Conservation (phyloP, 192 early-diverging fungal genomes). For the Backusella sp. region DNA sequence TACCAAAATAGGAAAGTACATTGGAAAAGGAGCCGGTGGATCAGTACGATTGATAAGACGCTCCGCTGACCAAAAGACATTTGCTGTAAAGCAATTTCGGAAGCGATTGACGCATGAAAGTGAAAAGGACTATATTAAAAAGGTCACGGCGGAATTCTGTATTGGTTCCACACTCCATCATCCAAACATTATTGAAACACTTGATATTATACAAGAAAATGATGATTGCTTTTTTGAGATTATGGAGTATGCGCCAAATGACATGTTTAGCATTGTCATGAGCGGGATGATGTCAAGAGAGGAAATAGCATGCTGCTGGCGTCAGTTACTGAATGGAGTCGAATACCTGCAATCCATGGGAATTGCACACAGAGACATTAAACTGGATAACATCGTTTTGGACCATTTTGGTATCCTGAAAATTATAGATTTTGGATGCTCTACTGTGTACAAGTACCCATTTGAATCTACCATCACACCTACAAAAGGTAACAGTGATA, state of each 20-base stretch:
- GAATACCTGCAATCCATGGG: slow-evolving; percentile 86
- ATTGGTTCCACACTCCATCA: slow-evolving; percentile 75
- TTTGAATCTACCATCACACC: slow-evolving; percentile 59
- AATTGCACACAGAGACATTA: slow-evolving; percentile 92
- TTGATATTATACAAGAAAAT: slow-evolving; percentile 73
- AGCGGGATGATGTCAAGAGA: slow-evolving; percentile 69
- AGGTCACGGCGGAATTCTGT: slow-evolving; percentile 82
- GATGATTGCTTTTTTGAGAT: slow-evolving; percentile 63
- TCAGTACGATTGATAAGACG: slow-evolving; percentile 68
- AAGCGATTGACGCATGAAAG: slow-evolving; percentile 62
- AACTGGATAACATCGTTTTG: slow-evolving; percentile 87
- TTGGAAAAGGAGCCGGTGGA: slow-evolving; percentile 72
- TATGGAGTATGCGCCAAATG: slow-evolving; percentile 91
- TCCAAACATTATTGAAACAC: slow-evolving; percentile 75
- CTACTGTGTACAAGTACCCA: slow-evolving; percentile 82
- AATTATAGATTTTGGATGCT: slow-evolving; percentile 96
- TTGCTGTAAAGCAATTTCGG: slow-evolving; percentile 82
- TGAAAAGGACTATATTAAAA: slow-evolving; percentile 76
- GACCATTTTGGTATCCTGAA: slow-evolving; percentile 76
- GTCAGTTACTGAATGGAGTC: slow-evolving; percentile 80
- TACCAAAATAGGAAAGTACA: slow-evolving; percentile 23
- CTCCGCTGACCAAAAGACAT: slow-evolving; percentile 58
- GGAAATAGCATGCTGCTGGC: slow-evolving; percentile 87
- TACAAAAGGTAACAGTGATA: slow-evolving; percentile 36
- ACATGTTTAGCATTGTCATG: slow-evolving; percentile 82